phyloP scores from a whole-genome alignment of 2,329 filamentous ascomycete genomes.

The Diaporthe eres region DNA sequence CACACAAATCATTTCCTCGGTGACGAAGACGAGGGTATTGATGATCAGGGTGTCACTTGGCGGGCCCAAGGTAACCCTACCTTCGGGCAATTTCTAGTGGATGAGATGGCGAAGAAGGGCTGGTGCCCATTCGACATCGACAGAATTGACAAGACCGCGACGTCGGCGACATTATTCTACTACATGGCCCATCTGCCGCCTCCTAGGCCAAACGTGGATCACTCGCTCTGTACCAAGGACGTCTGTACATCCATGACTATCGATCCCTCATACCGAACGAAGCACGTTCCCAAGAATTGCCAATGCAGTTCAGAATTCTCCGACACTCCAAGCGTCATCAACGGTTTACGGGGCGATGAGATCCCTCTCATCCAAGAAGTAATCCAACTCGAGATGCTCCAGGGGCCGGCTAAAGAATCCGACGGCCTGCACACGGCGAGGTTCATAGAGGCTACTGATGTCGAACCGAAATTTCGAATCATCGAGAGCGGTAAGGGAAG shows the following conservation, averaged over 20 bases:
- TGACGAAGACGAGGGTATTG: background rate
- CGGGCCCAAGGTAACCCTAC: background rate
- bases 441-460: background rate
- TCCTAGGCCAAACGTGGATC: background rate
- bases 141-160: background rate
- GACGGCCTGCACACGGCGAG: background rate
- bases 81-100: background rate
- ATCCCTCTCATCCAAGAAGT: background rate
- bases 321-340: background rate
- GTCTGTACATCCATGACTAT: conserved; percentile 14
- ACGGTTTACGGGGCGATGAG: background rate
- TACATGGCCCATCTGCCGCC: conserved; percentile 13
- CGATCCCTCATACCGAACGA: background rate
- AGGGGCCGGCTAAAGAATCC: background rate
- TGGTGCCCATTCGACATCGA: conserved; percentile 15
- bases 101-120: background rate
- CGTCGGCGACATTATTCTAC: conserved; percentile 4
- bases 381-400: background rate
- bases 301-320: background rate
- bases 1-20: background rate
- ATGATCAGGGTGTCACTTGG: background rate
- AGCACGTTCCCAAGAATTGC: background rate
- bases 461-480: background rate
- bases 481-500: background rate
- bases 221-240: conserved; percentile 1